phyloP scores from a whole-genome alignment of 495 filamentous ascomycete genomes.

The Aspergillus ostianus region DNA sequence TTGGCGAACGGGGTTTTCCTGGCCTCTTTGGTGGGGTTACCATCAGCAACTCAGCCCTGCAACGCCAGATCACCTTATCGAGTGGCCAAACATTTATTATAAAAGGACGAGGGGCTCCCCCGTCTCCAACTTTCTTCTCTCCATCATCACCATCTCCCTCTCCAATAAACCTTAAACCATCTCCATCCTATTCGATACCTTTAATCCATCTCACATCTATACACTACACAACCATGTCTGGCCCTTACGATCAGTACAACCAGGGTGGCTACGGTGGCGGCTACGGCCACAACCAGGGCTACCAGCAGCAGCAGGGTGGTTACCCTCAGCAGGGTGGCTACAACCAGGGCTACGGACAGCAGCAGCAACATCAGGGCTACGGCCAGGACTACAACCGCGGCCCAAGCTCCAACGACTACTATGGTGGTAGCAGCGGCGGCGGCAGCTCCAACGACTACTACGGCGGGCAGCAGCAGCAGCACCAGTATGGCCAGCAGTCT shows the following conservation, averaged over 20 bases:
- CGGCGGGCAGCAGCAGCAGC: constrained; percentile 24
- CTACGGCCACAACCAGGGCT: constrained; percentile 25
- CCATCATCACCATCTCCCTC: constrained; percentile 13
- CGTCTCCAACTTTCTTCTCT: constrained; percentile 5
- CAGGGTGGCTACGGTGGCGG: constrained; percentile 15
- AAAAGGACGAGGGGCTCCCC: constrained; percentile 17
- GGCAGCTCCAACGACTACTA: constrained; percentile 26
- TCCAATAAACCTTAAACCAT: neutral
- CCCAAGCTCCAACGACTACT: constrained; percentile 32
- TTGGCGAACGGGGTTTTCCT: constrained; percentile 9
- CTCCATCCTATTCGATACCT: constrained; percentile 1
- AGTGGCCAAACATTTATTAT: constrained; percentile 22
- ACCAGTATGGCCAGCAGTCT: constrained; percentile 21
- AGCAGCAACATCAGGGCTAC: constrained; percentile 26
- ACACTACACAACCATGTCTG: constrained; percentile 37
- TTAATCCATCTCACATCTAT: neutral
- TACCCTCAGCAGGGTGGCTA: constrained; percentile 26
- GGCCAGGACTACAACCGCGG: constrained; percentile 24
- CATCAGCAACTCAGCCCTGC: constrained; percentile 19
- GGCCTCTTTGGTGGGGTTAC: constrained; percentile 20
- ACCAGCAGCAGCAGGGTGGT: constrained; percentile 31
- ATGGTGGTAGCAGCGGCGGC: constrained; percentile 25
- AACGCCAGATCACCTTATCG: constrained; percentile 17
- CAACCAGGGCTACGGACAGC: constrained; percentile 30
- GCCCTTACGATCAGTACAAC: constrained; percentile 42